Percentiles rank a stretch among this genome's conserved stretches.
Conservation (phyloP, 1,284 basidiomycete genomes). For the Ganoderma meredithae region DNA sequence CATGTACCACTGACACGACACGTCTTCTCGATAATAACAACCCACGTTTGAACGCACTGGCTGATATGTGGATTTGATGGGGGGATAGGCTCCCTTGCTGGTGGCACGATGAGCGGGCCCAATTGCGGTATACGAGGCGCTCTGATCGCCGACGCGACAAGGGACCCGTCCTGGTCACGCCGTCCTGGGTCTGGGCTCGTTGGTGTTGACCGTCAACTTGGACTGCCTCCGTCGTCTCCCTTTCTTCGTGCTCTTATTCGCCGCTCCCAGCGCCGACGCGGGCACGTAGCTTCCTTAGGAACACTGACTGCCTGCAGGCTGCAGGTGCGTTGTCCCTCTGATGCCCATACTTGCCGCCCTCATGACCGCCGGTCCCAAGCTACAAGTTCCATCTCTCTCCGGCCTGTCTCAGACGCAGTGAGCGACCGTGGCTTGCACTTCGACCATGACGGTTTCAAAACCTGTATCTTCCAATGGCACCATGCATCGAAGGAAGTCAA, state of each 20-base stretch:
- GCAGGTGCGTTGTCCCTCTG: neutral
- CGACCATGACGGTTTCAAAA: constrained; percentile 19
- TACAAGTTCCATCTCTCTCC: neutral
- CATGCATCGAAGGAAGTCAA: constrained; percentile 45
- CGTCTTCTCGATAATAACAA: constrained; percentile 4
- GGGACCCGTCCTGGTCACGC: too few relatives aligned
- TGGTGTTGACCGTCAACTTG: too few relatives aligned
- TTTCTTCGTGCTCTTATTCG: neutral
- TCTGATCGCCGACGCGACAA: too few relatives aligned
- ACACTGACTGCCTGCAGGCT: neutral
- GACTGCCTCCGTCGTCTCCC: neutral
- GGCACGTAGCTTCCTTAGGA: neutral
- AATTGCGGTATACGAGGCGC: too few relatives aligned
- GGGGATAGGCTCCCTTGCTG: neutral
- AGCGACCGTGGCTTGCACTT: too few relatives aligned
- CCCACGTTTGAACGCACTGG: neutral
- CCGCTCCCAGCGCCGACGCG: neutral
- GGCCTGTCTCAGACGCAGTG: neutral
- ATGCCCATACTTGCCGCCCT: neutral
- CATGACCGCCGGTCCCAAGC: neutral
- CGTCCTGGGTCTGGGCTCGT: too few relatives aligned
- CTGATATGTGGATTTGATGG: neutral
- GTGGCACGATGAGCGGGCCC: too few relatives aligned
- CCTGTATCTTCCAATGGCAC: constrained; percentile 18
- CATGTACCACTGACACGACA: constrained; percentile 14